Percentiles rank a stretch among this genome's conserved stretches.
Evolutionary conservation across 2,329 filamentous ascomycete genomes (phyloP).

Genomic region (Colletotrichum sp.): DNA sequence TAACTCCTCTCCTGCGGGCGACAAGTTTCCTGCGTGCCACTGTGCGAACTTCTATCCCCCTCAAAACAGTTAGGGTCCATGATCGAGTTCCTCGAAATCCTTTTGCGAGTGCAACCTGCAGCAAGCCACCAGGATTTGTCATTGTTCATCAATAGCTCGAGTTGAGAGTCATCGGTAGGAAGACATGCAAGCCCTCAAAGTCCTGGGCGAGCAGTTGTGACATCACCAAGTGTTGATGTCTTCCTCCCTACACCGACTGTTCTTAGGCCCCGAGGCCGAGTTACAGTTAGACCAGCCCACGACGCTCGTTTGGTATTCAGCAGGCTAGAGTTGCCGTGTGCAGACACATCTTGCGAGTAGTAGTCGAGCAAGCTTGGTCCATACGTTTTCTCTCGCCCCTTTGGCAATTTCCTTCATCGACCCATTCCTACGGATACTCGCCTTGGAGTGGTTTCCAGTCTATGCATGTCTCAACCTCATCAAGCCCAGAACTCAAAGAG

Average conservation of each 20-base stretch:
- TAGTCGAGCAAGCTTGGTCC: neutral
- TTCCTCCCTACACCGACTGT: neutral
- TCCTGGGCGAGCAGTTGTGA: neutral
- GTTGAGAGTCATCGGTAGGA: neutral
- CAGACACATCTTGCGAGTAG: neutral
- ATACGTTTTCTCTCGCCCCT: constrained; percentile 1
- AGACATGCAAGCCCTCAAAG: neutral
- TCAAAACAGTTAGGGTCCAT: neutral
- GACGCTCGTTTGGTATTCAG: neutral
- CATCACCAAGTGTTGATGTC: neutral
- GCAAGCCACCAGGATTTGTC: neutral
- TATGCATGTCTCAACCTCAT: constrained; percentile 17
- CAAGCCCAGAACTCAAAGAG: neutral
- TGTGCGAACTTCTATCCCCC: neutral
- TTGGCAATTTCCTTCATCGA: constrained; percentile 13
- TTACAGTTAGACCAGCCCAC: neutral
- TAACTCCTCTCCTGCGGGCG: neutral
- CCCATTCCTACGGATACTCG: constrained; percentile 2
- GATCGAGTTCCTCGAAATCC: neutral
- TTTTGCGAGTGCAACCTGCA: neutral
- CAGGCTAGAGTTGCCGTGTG: neutral
- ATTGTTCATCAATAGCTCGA: neutral
- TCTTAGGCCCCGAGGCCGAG: neutral
- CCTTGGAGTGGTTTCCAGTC: neutral
- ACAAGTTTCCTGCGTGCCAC: neutral